Conservation (phyloP, 2,329 filamentous ascomycete genomes). For the Decorospora gaudefroyi region DNA sequence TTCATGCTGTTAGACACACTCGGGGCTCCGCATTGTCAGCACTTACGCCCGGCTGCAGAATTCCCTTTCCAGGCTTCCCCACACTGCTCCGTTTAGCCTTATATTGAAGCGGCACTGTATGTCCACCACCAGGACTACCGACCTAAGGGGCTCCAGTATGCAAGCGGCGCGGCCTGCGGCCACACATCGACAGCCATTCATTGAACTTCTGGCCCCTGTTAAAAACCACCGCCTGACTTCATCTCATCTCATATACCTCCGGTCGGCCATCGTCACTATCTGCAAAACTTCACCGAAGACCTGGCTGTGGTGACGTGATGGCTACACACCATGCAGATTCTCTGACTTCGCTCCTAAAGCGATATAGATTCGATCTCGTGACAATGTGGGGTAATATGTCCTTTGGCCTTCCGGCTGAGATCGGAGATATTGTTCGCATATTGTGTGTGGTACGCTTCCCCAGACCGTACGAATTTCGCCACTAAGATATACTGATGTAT, state of each 20-base stretch:
- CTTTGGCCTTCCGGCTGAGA: neutral
- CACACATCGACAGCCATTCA: neutral
- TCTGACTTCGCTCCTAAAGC: neutral
- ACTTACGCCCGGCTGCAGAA: conserved; percentile 10
- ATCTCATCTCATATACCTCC: neutral
- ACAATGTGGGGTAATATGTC: conserved; percentile 3
- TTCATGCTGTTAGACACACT: conserved; percentile 12
- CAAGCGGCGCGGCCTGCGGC: neutral
- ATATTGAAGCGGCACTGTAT: conserved; percentile 10
- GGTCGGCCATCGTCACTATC: neutral
- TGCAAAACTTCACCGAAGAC: neutral
- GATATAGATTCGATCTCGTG: neutral
- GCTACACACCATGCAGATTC: neutral
- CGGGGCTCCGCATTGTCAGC: conserved; percentile 3
- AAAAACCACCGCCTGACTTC: neutral
- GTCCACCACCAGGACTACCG: neutral
- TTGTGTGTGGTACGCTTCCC: neutral
- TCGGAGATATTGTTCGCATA: neutral
- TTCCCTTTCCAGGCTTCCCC: conserved; percentile 3
- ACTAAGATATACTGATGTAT: neutral
- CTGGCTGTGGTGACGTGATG: neutral
- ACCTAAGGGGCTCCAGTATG: neutral
- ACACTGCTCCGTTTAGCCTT: conserved; percentile 6
- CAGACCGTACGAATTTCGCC: neutral
- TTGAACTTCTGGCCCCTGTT: neutral